Evolutionary conservation across 148 eudicot species (phyloP), one percentile per base, ranked within the genome.

Genomic region (Hydrangea macrophylla): DNA sequence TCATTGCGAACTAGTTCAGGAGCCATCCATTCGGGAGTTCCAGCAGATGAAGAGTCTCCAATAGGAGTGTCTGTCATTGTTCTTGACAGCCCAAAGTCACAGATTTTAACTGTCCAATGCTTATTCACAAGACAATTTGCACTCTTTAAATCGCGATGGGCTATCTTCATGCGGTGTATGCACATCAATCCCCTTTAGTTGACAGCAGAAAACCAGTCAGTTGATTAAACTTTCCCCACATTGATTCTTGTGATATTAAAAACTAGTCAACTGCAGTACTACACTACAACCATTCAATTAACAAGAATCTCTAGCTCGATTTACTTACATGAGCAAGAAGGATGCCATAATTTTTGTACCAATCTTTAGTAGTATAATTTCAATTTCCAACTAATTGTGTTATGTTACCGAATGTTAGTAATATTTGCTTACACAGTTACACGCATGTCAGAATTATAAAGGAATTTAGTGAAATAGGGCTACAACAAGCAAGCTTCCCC

Each of bases 11-110:
- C 84, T 35, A 94, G 93, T 80, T 90, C 96, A 48, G 97, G 97
- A 65, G 98, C 98, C 98, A 94, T 94, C 98, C 98, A 94, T 72
- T 94, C 96, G 30, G 98, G 98, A 71, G 98, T 94, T 50, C 98
- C 98, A n/a, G 98, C 98, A 18, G 97, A 86, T 35, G 92, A 85
- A 27, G 88, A 72, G 75, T 90, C 93, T 36, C 72, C 82, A 59
- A 85, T 71, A 36, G 84, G 67, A 6, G 72, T 15, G 20, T 84
- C 80, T 37, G 70, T 77, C 90, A 87, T 85, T 69, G 85, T 87
- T 69, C 88, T 84, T 10, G 98, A 94, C 48, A 94, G 78, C 73
- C 98, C 98, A 76, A 93, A 93, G 70, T 93, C 98, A 64, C 98
- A 93, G 58, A 93, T 85, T 80, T 93, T 93, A 7, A 93, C 96